Base-by-base conservation (phyloP, 495 filamentous ascomycete genomes). In the Xylaria curta region DNA sequence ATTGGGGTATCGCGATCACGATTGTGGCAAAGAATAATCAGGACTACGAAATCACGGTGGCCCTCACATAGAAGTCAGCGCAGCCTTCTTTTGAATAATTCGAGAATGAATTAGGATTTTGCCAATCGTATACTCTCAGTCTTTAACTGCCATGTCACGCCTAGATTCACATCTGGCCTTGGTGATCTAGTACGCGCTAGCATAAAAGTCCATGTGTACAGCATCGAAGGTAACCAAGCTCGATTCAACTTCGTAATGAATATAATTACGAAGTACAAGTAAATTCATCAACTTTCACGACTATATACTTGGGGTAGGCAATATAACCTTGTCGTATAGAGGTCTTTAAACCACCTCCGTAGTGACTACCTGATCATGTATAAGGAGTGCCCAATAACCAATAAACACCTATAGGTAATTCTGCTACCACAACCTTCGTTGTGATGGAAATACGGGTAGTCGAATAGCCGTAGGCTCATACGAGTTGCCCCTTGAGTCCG, bases 1-100 rank as follows among this genome's bases (percentile, higher is more conserved):
- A 53, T 12, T 72, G 70, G 73, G 66, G 61, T 15, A 24, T 72
- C n/a, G 54, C 70, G 36, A 40, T 75, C 26, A 56, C 66, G 12
- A 54, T 75, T 3, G 40, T 64, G 40, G 66, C 26, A 21, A 21
- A 51, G 10, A 15, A n/a, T 15, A 62, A 44, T 10, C 51, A 75
- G 28, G 42, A 56, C 2, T 75, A 72, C 36, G 60, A 31, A 9
- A 60, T 75, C 28, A 53, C 3, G 36, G 65, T 75, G 3, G 54
- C 65, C 21, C 26, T 7, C 0, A 9, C 10, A 17, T 58, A 58
- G 26, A 31, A 13, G 10, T 5, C n/a, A 9, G 53, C 53, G 28
- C 31, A 8, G 7, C 7, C n/a, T 51, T 21, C 8, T 10, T 24
- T 17, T 21, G 3, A 24, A 21, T 9, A 24, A 10, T 24, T 51